Evolutionary conservation across 2,329 filamentous ascomycete genomes (phyloP), one percentile per base, ranked within the genome.

Genomic region (Trichoderma aggressivum): DNA sequence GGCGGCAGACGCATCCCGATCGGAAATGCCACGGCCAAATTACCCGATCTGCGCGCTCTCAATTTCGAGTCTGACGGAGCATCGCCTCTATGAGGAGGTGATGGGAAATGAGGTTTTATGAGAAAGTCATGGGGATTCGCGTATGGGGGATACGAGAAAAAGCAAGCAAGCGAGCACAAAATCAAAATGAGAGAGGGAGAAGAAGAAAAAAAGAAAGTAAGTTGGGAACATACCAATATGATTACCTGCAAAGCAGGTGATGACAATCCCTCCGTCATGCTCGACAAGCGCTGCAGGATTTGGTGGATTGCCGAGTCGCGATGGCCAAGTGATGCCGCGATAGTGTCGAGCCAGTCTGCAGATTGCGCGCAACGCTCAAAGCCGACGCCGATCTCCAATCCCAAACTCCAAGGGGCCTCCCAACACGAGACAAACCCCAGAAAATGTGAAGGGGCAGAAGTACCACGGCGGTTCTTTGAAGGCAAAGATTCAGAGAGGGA

Each of bases 201-300:
- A 7, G 12, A 28, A 16, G 5, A 24, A 21, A 43, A 21, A 24
- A 24, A 30, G 12, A 32, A 18, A 8, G 11, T 3, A 36, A 34
- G 39, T 18, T 18, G 7, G 5, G n/a, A 67, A 86, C 90, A 84
- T 84, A 94, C 91, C 84, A 94, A 81, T 72, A 94, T 85, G 82
- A 93, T 92, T 60, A 94, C 89, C 81, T 94, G 91, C 81, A 94
- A 82, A 53, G 88, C 88, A 79, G 88, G 86, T 70, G 79, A 74
- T 64, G 74, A 71, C 59, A 76, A 71, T 58, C 77, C 74, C 60
- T 75, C 75, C 77, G 66, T 71, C 77, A 72, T 72, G 43, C 32
- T 53, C 26, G 26, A 64, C 24, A n/a, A 43, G 16, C 21, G 32
- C 55, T 32, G 55, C 53, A 21, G 16, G 7, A 24, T n/a, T 66